A percentile compares a stretch with the other conserved stretches of the same genome.
These are phyloP conservation scores for Rhytidiadelphus loreus DNA, from an alignment of 225 moss, liverwort and hornwort species.

Conservation along the genomic window DNA sequence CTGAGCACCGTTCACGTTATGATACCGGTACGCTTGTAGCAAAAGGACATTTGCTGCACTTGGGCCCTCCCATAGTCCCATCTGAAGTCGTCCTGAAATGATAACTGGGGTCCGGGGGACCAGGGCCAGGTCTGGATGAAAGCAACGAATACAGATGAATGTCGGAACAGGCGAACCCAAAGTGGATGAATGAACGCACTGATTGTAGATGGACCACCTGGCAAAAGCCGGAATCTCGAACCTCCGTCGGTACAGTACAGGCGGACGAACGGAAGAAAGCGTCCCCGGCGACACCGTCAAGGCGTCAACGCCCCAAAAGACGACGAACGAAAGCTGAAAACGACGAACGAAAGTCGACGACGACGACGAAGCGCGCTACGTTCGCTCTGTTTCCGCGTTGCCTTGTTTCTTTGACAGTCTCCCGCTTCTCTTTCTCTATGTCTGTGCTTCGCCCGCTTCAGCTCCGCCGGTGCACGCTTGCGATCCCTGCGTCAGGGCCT, in stretches of 20 bases:
- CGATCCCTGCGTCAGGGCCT: background rate
- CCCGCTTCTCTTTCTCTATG: background rate
- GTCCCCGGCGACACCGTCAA: background rate
- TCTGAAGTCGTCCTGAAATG: background rate
- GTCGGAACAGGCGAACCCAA: background rate
- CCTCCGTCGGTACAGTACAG: background rate
- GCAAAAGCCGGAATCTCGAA: background rate
- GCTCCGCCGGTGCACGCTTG: background rate
- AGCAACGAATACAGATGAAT: background rate
- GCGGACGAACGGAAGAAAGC: background rate
- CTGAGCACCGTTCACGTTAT: background rate
- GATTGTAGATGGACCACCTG: background rate
- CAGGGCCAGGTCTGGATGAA: background rate
- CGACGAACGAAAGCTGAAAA: background rate
- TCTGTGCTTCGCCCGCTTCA: background rate
- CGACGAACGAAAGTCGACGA: background rate
- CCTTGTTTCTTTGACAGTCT: background rate
- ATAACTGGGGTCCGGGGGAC: background rate
- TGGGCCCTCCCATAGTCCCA: background rate
- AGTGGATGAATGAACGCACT: background rate
- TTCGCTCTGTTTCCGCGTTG: background rate
- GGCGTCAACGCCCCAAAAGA: too few species aligned
- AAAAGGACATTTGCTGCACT: background rate
- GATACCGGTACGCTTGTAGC: background rate
- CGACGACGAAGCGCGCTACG: background rate